phyloP scores from a whole-genome alignment of 306 rosid species.

The Vicia faba region DNA sequence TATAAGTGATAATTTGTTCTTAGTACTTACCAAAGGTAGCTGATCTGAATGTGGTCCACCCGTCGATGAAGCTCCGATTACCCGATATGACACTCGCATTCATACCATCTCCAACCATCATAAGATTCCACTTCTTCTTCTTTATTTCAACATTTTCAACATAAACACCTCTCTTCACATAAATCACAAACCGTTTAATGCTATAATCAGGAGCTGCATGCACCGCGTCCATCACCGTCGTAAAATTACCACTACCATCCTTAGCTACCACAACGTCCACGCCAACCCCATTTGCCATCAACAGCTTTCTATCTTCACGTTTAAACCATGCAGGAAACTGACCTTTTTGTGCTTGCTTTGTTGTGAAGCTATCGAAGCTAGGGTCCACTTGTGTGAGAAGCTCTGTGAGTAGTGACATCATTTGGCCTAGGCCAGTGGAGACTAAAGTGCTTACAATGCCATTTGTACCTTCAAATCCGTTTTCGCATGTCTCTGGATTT shows the following conservation, averaged over 20 bases:
- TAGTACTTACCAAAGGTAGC: constrained; percentile 79
- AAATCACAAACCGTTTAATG: constrained; percentile 65
- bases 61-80: constrained; percentile 67
- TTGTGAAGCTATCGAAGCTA: neutral
- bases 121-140: constrained; percentile 90
- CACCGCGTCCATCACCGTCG: constrained; percentile 69
- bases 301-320: constrained; percentile 54
- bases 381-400: constrained; percentile 70
- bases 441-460: constrained; percentile 58
- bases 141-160: constrained; percentile 84
- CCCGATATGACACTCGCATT: constrained; percentile 65
- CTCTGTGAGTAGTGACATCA: constrained; percentile 51
- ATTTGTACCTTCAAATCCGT: constrained; percentile 81
- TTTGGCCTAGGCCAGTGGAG: constrained; percentile 53
- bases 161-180: constrained; percentile 71
- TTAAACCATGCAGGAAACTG: constrained; percentile 66
- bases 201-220: constrained; percentile 65
- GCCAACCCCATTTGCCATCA: constrained; percentile 42
- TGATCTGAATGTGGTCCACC: constrained; percentile 89
- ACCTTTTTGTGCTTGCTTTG: neutral
- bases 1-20: too few relatives aligned
- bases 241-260: constrained; percentile 75
- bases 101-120: constrained; percentile 91
- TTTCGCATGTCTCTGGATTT: constrained; percentile 82
- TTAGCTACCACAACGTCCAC: constrained; percentile 59